Conservation (phyloP, 2,329 filamentous ascomycete species). For the Colletotrichum graminicola region DNA sequence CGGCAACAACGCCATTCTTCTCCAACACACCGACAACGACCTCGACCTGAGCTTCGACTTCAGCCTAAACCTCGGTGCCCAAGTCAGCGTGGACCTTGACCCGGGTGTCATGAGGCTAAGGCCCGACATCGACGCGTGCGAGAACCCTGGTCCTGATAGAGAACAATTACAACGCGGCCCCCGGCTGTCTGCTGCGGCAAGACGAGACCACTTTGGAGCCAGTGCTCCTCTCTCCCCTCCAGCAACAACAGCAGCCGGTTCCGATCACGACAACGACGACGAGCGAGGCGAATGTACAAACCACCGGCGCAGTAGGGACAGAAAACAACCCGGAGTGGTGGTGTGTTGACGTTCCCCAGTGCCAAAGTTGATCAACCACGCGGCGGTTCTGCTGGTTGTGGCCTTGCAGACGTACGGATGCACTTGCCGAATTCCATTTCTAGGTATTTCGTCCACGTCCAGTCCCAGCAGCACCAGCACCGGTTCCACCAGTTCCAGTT, state of each 20-base stretch:
- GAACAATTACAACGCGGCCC: conserved; percentile 17
- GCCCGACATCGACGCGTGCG: neutral
- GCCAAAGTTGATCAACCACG: neutral
- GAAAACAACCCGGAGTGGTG: neutral
- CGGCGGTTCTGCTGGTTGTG: conserved; percentile 3
- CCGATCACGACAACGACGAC: neutral
- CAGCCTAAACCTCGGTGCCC: conserved; percentile 9
- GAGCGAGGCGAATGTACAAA: neutral
- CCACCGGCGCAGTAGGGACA: neutral
- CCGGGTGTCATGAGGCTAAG: neutral
- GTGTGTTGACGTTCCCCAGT: neutral
- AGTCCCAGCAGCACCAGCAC: conserved; percentile 13
- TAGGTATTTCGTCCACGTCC: too few species aligned
- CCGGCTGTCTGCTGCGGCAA: neutral
- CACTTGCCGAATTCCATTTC: too few species aligned
- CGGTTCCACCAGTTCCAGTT: neutral
- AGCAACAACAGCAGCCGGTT: neutral
- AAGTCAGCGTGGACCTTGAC: neutral
- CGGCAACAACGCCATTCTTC: neutral
- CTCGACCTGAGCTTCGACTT: conserved; percentile 1
- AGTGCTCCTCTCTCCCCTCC: conserved; percentile 13
- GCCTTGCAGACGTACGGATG: neutral
- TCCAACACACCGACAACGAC: neutral
- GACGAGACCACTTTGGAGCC: conserved; percentile 14
- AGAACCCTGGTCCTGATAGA: conserved; percentile 15